Conservation (phyloP, 2,329 filamentous ascomycete species). For the Alternaria dauci region DNA sequence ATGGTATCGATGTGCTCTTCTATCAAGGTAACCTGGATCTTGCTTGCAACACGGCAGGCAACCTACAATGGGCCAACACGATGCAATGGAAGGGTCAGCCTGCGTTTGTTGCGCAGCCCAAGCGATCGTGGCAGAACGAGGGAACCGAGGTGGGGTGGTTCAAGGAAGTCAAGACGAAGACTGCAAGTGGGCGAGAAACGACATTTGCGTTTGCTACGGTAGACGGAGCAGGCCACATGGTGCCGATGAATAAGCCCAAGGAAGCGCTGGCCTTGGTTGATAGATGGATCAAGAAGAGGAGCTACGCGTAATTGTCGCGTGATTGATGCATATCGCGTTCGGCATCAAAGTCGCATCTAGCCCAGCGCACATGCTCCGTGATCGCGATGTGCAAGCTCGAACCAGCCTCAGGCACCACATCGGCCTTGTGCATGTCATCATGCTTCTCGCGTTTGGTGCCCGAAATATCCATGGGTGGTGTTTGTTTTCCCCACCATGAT, state of each 20-base stretch:
- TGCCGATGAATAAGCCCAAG: slow-evolving; percentile 47
- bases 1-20: slow-evolving; percentile 51
- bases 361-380: not conserved
- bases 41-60: slow-evolving; percentile 54
- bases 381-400: slow-evolving; percentile 8
- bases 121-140: slow-evolving; percentile 35
- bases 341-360: not conserved
- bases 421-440: slow-evolving; percentile 21
- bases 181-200: slow-evolving; percentile 37
- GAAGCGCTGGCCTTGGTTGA: slow-evolving; percentile 42
- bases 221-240: slow-evolving; percentile 55
- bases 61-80: slow-evolving; percentile 51
- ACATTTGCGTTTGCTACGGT: slow-evolving; percentile 50
- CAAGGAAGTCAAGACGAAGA: slow-evolving; percentile 45
- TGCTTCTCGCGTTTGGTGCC: slow-evolving; percentile 20
- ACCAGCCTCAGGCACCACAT: slow-evolving; percentile 8
- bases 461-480: slow-evolving; percentile 23
- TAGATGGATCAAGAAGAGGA: slow-evolving; percentile 42
- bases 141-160: slow-evolving; percentile 44
- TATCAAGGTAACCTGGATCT: slow-evolving; percentile 54
- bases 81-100: slow-evolving; percentile 57
- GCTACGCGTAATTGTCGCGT: slow-evolving; percentile 33
- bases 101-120: slow-evolving; percentile 50
- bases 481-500: slow-evolving; percentile 36
- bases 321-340: not conserved